Conservation (phyloP, 352 stramenopile genomes). For the Plasmopara viticola region DNA sequence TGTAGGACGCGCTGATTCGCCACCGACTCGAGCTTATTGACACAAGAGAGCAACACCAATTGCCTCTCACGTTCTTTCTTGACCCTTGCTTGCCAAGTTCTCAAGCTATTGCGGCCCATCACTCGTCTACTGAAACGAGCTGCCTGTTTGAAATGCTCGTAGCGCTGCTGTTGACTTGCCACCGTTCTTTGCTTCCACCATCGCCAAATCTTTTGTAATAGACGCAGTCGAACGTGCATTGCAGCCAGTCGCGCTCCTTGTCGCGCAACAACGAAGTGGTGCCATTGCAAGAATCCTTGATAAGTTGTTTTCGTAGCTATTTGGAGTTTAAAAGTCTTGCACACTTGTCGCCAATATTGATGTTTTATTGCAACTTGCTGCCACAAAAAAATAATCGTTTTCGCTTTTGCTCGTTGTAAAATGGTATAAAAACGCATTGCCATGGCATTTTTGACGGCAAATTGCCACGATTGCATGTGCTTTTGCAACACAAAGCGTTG, state of each 20-base stretch:
- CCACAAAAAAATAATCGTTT: conserved; percentile 28
- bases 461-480: conserved; percentile 31
- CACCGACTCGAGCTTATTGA: conserved; percentile 41
- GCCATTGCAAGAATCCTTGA: conserved; percentile 19
- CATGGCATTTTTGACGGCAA: conserved; percentile 18
- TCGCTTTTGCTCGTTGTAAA: conserved; percentile 14
- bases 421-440: conserved; percentile 33
- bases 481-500: conserved; percentile 33
- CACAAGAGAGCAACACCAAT: conserved; percentile 42
- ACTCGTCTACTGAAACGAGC: conserved; percentile 1
- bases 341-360: conserved; percentile 25
- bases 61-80: conserved; percentile 29
- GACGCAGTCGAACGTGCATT: conserved; percentile 9
- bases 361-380: conserved; percentile 12
- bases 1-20: conserved; percentile 10
- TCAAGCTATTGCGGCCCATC: conserved; percentile 7
- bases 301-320: conserved; percentile 5
- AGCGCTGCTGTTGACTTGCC: conserved; percentile 1
- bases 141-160: conserved; percentile 12
- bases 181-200: conserved; percentile 6
- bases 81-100: conserved; percentile 13
- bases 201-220: conserved; percentile 5
- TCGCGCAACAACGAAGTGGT: conserved; percentile 9
- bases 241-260: conserved; percentile 6
- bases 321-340: conserved; percentile 3